Evolutionary conservation across 1,139 yeast genomes (phyloP).

Genomic region (Taphrina populina): DNA sequence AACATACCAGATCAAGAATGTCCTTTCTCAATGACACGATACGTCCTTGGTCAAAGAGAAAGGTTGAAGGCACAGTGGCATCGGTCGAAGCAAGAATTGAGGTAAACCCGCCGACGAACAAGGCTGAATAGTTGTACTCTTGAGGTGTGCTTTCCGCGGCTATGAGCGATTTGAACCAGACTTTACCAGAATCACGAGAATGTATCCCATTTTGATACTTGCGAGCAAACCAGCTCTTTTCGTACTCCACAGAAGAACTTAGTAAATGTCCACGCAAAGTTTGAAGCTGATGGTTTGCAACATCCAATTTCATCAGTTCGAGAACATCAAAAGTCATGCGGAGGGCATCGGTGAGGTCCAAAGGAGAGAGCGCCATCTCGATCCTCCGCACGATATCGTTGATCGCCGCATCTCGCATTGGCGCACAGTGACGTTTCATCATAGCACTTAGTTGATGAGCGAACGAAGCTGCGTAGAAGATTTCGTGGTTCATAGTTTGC

Average conservation of each 20-base stretch:
- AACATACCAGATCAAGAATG: slow-evolving; percentile 4
- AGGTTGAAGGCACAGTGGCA: slow-evolving; percentile 5
- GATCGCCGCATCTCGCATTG: slow-evolving; percentile 91
- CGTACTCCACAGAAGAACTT: slow-evolving; percentile 89
- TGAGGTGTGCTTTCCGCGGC: not conserved
- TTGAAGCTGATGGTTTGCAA: slow-evolving; percentile 90
- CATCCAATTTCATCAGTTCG: slow-evolving; percentile 91
- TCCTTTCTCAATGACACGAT: slow-evolving; percentile 20
- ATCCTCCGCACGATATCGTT: slow-evolving; percentile 68
- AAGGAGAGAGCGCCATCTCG: slow-evolving; percentile 47
- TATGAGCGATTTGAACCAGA: slow-evolving; percentile 1
- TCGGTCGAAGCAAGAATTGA: slow-evolving; percentile 3
- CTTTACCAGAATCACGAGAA: not conserved
- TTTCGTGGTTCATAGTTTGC: slow-evolving; percentile 70
- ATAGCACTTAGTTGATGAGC: slow-evolving; percentile 70
- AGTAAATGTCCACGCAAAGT: slow-evolving; percentile 78
- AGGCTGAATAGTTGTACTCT: not conserved
- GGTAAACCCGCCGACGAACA: slow-evolving; percentile 7
- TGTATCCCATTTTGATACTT: slow-evolving; percentile 7
- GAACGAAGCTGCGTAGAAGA: slow-evolving; percentile 66
- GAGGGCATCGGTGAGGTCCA: slow-evolving; percentile 68
- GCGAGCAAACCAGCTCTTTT: slow-evolving; percentile 57
- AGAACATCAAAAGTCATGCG: slow-evolving; percentile 76
- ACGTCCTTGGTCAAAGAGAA: slow-evolving; percentile 23
- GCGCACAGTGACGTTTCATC: slow-evolving; percentile 85